These are phyloP conservation scores for Lagerstroemia speciosa DNA, from an alignment of 345 rosid genomes.

Conservation along the genomic window DNA sequence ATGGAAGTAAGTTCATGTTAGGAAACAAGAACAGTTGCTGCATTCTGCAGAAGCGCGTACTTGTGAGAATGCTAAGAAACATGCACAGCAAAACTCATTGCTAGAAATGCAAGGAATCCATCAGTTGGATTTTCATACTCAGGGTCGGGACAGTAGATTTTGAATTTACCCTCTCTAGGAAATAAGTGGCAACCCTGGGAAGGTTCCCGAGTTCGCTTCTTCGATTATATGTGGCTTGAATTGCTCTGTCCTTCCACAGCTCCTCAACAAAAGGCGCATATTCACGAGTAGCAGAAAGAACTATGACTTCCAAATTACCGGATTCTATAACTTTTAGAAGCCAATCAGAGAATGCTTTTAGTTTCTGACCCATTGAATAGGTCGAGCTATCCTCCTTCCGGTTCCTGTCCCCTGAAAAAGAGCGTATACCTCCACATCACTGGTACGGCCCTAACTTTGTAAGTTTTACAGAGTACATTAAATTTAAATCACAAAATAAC, in stretches of 20 bases:
- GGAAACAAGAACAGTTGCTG: background rate
- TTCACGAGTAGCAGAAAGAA: conserved; percentile 54
- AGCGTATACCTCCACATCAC: background rate
- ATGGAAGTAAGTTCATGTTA: conserved; percentile 3
- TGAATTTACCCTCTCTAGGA: conserved; percentile 64
- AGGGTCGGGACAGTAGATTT: conserved; percentile 7
- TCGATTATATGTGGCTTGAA: conserved; percentile 71
- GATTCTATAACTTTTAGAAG: conserved; percentile 51
- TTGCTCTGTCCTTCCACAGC: conserved; percentile 61
- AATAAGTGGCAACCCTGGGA: conserved; percentile 69
- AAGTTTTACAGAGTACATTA: background rate
- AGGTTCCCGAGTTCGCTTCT: conserved; percentile 57
- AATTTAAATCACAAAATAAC: background rate
- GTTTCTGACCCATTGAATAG: conserved; percentile 41
- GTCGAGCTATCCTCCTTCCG: conserved; percentile 22
- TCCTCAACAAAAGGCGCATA: conserved; percentile 59
- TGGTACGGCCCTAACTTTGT: background rate
- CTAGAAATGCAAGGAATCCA: background rate
- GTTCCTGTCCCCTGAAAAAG: conserved; percentile 21
- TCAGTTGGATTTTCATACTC: background rate
- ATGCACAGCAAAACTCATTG: background rate
- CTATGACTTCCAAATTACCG: conserved; percentile 59
- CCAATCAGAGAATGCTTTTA: conserved; percentile 68
- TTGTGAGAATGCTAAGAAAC: background rate
- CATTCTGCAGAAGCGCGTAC: background rate